phyloP scores from a whole-genome alignment of 208 protist genomes.

The Blastocrithidia nonstop region DNA sequence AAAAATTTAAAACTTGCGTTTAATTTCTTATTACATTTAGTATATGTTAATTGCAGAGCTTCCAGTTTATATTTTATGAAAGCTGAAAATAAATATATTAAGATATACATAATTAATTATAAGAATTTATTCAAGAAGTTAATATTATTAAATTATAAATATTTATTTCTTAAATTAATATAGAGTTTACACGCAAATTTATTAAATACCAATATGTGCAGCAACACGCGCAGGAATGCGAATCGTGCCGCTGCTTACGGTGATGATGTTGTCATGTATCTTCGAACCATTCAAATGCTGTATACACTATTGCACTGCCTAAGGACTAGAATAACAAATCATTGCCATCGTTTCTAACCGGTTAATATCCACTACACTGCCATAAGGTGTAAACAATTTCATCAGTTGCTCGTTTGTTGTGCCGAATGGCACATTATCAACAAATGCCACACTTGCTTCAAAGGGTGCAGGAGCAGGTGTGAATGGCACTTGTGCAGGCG shows the following conservation, averaged over 20 bases:
- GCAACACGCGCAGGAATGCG: conserved; percentile 55
- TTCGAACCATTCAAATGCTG: conserved; percentile 63
- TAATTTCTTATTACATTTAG: too few species aligned
- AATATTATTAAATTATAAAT: too few species aligned
- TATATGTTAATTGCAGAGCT: too few species aligned
- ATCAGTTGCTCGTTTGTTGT: conserved; percentile 61
- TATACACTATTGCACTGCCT: conserved; percentile 65
- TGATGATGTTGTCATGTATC: conserved; percentile 47
- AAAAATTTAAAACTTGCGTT: too few species aligned
- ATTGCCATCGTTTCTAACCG: conserved; percentile 54
- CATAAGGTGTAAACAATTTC: conserved; percentile 50
- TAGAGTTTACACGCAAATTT: neutral
- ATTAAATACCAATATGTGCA: conserved; percentile 29
- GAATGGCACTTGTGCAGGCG: too few species aligned
- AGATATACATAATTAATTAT: too few species aligned
- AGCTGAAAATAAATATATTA: too few species aligned
- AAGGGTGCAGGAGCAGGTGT: conserved; percentile 17
- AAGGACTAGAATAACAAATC: conserved; percentile 63
- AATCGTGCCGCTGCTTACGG: conserved; percentile 70
- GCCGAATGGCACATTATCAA: conserved; percentile 76
- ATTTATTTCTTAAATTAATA: too few species aligned
- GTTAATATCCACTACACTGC: conserved; percentile 71
- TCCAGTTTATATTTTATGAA: too few species aligned
- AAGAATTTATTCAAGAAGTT: too few species aligned
- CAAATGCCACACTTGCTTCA: conserved; percentile 46